These are phyloP conservation scores for Mortierella hygrophila DNA, from an alignment of 192 early-diverging fungal genomes.

Conservation along the genomic window DNA sequence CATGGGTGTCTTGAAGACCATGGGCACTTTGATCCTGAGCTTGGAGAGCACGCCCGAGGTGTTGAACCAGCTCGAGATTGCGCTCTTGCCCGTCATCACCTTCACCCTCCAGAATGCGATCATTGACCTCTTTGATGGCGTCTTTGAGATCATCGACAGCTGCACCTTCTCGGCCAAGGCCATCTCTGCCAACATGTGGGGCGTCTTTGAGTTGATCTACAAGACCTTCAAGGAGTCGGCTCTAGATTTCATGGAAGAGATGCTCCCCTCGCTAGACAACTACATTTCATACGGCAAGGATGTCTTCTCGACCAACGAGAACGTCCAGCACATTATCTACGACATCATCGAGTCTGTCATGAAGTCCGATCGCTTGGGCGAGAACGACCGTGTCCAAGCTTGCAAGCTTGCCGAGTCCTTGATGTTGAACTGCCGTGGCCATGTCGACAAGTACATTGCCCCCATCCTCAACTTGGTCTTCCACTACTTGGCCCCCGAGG, in stretches of 20 bases:
- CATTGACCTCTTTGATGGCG: constrained; percentile 87
- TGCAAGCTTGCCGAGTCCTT: constrained; percentile 91
- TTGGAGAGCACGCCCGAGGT: constrained; percentile 88
- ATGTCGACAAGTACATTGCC: constrained; percentile 82
- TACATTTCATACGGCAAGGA: constrained; percentile 90
- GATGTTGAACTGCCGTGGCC: constrained; percentile 85
- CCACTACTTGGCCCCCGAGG: constrained; percentile 69
- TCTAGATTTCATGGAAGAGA: constrained; percentile 91
- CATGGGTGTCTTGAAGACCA: constrained; percentile 90
- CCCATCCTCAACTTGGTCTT: constrained; percentile 79
- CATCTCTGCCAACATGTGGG: constrained; percentile 89
- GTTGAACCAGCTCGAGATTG: constrained; percentile 82
- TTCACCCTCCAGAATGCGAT: constrained; percentile 84
- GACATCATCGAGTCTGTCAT: constrained; percentile 90
- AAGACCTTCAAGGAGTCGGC: constrained; percentile 84
- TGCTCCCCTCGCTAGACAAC: constrained; percentile 93
- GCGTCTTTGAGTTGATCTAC: constrained; percentile 83
- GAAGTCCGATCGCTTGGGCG: constrained; percentile 80
- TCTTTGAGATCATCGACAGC: constrained; percentile 91
- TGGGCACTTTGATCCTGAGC: constrained; percentile 88
- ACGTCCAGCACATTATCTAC: constrained; percentile 79
- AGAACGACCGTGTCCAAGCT: constrained; percentile 84
- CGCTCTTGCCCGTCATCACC: constrained; percentile 81
- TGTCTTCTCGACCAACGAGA: constrained; percentile 74
- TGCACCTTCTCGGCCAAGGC: constrained; percentile 87